A percentile compares a stretch with the other conserved stretches of the same genome.
Evolutionary conservation across 495 filamentous ascomycete genomes (phyloP).

Genomic region (Neurospora sp.): DNA sequence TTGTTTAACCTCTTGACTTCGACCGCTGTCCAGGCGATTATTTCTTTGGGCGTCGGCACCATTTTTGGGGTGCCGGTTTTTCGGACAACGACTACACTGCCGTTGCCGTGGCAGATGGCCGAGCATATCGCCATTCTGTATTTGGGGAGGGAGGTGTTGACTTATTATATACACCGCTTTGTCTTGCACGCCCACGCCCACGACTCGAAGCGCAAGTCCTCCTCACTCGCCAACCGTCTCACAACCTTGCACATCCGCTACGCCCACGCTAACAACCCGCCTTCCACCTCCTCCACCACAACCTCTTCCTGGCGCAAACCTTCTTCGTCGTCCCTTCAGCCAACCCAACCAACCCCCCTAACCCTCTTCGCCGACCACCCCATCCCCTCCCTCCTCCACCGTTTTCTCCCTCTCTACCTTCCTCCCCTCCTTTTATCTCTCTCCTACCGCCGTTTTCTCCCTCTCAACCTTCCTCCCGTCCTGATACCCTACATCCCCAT

Average conservation of each 20-base stretch:
- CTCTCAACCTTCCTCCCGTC: constrained; percentile 25
- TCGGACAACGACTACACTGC: constrained; percentile 33
- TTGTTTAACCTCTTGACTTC: constrained; percentile 57
- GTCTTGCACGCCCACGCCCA: constrained; percentile 49
- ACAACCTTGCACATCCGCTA: neutral
- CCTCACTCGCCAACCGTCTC: constrained; percentile 29
- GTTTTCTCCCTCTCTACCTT: constrained; percentile 62
- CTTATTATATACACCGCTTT: constrained; percentile 68
- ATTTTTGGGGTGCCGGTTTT: constrained; percentile 22
- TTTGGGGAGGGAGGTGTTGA: no score
- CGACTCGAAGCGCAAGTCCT: constrained; percentile 7
- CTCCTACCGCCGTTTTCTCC: constrained; percentile 46
- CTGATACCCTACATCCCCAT: neutral
- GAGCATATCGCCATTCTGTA: constrained; percentile 56
- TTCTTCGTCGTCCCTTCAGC: constrained; percentile 42
- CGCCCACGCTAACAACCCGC: constrained; percentile 8
- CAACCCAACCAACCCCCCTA: constrained; percentile 18
- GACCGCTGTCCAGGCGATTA: constrained; percentile 42
- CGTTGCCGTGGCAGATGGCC: constrained; percentile 42
- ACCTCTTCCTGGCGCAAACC: constrained; percentile 50
- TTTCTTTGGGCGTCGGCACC: constrained; percentile 28
- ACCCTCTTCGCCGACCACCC: constrained; percentile 69
- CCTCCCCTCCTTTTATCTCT: constrained; percentile 39
- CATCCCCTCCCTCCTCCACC: constrained; percentile 54
- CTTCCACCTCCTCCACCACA: constrained; percentile 38